Evolutionary conservation across 306 rosid genomes (phyloP).

Genomic region (Fragaria iinumae): DNA sequence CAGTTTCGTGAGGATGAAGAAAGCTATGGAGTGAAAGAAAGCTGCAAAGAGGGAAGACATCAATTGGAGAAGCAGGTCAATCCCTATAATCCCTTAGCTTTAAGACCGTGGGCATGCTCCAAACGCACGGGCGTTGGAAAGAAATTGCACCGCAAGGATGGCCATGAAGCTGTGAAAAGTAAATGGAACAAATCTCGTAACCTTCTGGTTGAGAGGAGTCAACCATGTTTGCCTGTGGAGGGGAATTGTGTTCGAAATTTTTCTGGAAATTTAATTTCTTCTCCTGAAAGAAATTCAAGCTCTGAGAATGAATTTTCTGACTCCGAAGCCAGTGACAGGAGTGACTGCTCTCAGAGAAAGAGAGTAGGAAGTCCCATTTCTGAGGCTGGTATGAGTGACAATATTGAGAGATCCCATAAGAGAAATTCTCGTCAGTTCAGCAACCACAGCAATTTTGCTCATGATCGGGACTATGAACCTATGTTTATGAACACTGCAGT

Average conservation of each 20-base stretch:
- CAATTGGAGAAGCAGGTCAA: conserved; percentile 35
- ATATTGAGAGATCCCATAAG: conserved; percentile 25
- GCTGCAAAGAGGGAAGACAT: conserved; percentile 25
- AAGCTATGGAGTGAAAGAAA: conserved; percentile 24
- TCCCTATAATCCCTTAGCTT: conserved; percentile 34
- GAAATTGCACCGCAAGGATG: conserved; percentile 34
- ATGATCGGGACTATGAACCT: conserved; percentile 19
- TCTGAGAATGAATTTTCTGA: conserved; percentile 25
- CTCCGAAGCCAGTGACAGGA: conserved; percentile 23
- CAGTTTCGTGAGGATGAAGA: conserved; percentile 29
- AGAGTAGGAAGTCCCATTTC: conserved; percentile 32
- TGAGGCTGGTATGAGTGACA: conserved; percentile 24
- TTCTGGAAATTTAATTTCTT: conserved; percentile 28
- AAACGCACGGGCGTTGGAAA: conserved; percentile 47
- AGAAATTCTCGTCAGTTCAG: conserved; percentile 20
- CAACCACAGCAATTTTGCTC: conserved; percentile 18
- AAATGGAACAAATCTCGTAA: conserved; percentile 31
- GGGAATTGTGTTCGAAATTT: conserved; percentile 24
- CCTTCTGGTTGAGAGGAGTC: conserved; percentile 26
- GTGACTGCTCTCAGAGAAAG: conserved; percentile 31
- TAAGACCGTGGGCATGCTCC: conserved; percentile 50
- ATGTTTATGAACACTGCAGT: conserved; percentile 16
- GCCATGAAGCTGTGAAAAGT: conserved; percentile 21
- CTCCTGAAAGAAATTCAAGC: conserved; percentile 37
- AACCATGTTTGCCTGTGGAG: conserved; percentile 18